Evolutionary conservation across 169 alveolate species (phyloP), one percentile per base, ranked within the genome.

Genomic region (Eimeria necatrix): DNA sequence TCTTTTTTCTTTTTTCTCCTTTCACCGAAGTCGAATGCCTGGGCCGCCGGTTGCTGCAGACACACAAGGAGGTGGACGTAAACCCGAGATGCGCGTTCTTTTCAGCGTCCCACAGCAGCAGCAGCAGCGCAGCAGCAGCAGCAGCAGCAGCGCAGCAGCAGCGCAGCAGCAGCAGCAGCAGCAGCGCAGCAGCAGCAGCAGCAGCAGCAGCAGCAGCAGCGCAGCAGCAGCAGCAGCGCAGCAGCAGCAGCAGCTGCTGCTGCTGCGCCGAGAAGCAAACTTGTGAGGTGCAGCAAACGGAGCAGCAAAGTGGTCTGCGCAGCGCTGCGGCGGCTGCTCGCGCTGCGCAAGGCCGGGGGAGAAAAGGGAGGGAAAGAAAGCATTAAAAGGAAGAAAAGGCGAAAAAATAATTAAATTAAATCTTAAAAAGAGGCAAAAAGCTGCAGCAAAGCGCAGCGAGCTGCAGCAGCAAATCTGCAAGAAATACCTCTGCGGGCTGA

Each of bases 11-110:
- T 88, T 49, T 80, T 64, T 9, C 94, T 56, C 26, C 94, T 41
- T 61, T 88, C 94, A 24, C 94, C 94, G 74, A 88, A 88, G 87
- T 88, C 94, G 56, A 88, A 88, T 49, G 78, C 86, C 59, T 88
- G 94, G 3, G 94, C 85, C 1, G 84, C 84, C 10, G 84, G 84
- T 20, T 73, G 84, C 84, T 73, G 53, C 56, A 73, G 24, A 22
- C 48, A 22, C 0, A 12, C 49, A 32, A 1, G n/a, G n/a, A 22
- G 20, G 68, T 18, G 20, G 68, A 56, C 68, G 41, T 32, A 32
- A 0, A 32, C 41, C 41, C 41, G 41, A 32, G 41, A 32, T 32
- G 41, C 41, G 41, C 41, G 41, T 2, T 32, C 41, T 0, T 32
- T 0, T 32, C 41, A 2, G 41, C 41, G 2, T 32, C 41, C 41